Evolutionary conservation across 2,329 filamentous ascomycete genomes (phyloP), one percentile per base, ranked within the genome.

Genomic region (Sphaerulina populicola): DNA sequence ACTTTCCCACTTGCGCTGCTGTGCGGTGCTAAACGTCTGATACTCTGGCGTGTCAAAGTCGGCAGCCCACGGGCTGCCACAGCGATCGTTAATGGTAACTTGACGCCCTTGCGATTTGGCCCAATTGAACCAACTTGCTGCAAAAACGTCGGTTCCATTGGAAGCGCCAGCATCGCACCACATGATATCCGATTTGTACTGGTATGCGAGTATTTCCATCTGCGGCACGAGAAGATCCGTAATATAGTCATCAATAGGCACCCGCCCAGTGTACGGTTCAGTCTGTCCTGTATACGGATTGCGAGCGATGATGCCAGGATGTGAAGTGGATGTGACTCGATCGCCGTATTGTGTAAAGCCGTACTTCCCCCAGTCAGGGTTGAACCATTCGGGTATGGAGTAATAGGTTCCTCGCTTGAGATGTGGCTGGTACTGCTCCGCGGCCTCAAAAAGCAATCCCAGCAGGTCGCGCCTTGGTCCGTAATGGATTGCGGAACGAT

Each of bases 361-460:
- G 6, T 35, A 35, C 31, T 35, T 35, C 1, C 31, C 31, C 31
- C 68, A 77, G 44, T 71, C 67, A 0, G 72, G 72, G 55, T 76
- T 74, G 62, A 70, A 77, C 72, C 73, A 76, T 58, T 76, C 74
- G 0, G 73, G 73, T 11, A 77, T 64, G 33, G 69, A 72, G 60
- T 75, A 76, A 60, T 76, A 77, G 0, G 72, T 73, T 15, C 72
- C 74, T 47, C 18, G 11, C 14, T 15, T 42, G 23, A 43, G 21
- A 30, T 63, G 56, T 1, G 72, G 73, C 55, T 75, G 72, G 53
- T 74, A 60, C 15, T 55, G 53, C 10, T 62, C 62, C 0, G 72
- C 70, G 6, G 72, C 71, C 51, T 70, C 69, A 47, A 75, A 74
- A 0, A 75, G 66, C 53, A 74, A 72, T 2, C 61, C 58, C 0